Percentiles rank a stretch among this genome's conserved stretches.
Evolutionary conservation across 1,284 basidiomycete genomes (phyloP).

Genomic region (Paramarasmius palmivorus): DNA sequence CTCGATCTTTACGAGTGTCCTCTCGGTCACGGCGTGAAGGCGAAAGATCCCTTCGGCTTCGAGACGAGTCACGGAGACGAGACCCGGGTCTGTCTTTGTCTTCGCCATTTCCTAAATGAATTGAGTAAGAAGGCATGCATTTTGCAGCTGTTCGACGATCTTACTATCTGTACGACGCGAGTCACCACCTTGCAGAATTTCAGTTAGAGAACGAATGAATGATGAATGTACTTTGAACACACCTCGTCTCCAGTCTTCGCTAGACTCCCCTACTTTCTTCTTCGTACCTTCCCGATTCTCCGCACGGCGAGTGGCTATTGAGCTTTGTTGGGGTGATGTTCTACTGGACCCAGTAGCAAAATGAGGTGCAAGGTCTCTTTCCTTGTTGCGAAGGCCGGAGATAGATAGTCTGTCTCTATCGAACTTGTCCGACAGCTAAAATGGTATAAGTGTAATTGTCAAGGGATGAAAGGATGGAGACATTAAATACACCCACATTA

Average conservation of each 20-base stretch:
- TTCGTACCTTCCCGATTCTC: constrained; percentile 61
- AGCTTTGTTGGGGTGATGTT: constrained; percentile 38
- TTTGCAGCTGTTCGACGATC: constrained; percentile 23
- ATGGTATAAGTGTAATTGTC: constrained; percentile 4
- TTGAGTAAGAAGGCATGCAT: not conserved
- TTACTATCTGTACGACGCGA: constrained; percentile 51
- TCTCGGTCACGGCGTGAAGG: constrained; percentile 44
- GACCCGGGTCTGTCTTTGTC: constrained; percentile 61
- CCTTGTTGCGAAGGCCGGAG: constrained; percentile 56
- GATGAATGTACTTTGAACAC: constrained; percentile 20
- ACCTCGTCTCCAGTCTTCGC: constrained; percentile 84
- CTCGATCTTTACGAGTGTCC: constrained; percentile 24
- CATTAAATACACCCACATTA: constrained; percentile 64
- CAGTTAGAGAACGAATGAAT: constrained; percentile 16
- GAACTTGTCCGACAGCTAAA: constrained; percentile 79
- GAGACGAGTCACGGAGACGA: constrained; percentile 59
- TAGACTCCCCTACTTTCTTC: constrained; percentile 69
- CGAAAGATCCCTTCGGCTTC: constrained; percentile 57
- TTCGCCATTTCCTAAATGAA: constrained; percentile 34
- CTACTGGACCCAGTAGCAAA: constrained; percentile 46
- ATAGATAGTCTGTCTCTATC: constrained; percentile 72
- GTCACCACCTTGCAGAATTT: constrained; percentile 43
- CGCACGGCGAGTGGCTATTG: constrained; percentile 45
- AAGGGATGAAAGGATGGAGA: constrained; percentile 9
- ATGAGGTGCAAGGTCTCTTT: constrained; percentile 69